These are phyloP conservation scores for Mentha longifolia DNA, from an alignment of 257 asterid species.

Conservation along the genomic window DNA sequence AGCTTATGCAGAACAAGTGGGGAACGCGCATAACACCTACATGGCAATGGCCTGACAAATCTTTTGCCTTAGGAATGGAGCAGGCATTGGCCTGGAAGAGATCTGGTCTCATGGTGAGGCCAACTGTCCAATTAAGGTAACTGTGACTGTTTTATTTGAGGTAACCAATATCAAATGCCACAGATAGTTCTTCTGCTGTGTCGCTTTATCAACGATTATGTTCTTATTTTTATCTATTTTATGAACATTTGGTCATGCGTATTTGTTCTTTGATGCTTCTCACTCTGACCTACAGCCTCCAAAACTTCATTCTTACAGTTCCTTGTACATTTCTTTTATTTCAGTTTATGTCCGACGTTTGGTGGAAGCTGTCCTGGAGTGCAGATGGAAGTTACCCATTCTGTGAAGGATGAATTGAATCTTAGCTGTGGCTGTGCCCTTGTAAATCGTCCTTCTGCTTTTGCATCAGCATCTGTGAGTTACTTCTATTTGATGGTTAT, in stretches of 20 bases:
- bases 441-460: constrained; percentile 71
- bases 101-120: constrained; percentile 93
- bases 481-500: neutral
- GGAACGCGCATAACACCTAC: constrained; percentile 87
- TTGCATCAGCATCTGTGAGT: constrained; percentile 87
- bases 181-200: constrained; percentile 4
- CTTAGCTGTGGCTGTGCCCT: constrained; percentile 82
- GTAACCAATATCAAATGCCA: constrained; percentile 6
- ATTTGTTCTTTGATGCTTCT: neutral
- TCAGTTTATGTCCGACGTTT: constrained; percentile 82
- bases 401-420: constrained; percentile 81
- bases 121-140: constrained; percentile 84
- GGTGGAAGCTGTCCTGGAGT: constrained; percentile 92
- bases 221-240: neutral
- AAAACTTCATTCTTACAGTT: neutral
- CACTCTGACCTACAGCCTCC: constrained; percentile 12
- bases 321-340: neutral
- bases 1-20: constrained; percentile 72
- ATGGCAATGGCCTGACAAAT: constrained; percentile 90
- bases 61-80: constrained; percentile 77
- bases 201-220: constrained; percentile 1
- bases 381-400: constrained; percentile 80
- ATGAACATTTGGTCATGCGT: neutral
- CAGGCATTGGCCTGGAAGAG: constrained; percentile 99
- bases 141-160: constrained; percentile 18